Evolutionary conservation across 371 early-diverging fungal species (phyloP), one percentile per base, ranked within the genome.

Genomic region (Lichtheimia ornata): DNA sequence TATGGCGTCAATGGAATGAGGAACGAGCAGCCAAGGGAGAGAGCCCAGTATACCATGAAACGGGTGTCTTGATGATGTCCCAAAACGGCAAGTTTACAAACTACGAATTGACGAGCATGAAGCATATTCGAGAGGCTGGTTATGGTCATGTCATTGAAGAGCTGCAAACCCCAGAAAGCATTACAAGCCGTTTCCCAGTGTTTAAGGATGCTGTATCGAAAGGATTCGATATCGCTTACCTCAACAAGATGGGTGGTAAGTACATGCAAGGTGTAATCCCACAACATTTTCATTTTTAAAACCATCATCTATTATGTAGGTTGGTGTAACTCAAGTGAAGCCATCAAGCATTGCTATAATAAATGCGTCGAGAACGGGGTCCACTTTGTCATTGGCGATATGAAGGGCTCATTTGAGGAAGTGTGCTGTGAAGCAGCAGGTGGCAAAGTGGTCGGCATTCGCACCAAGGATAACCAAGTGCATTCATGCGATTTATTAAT

Each of bases 1-100:
- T 61, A 14, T 86, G 82, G 81, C 68, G 66, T 30, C 63, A 79
- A 57, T 84, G 84, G 85, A 82, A 84, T 59, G 56, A 71, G 47
- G 85, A 83, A 42, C 65, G 73, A 17, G 66, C 62, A 17, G 47
- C 28, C 4, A 27, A 65, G 24, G 64, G 64, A 25, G 49, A 50
- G 25, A 22, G 45, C 4, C 71, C 82, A 27, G 65, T 79, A 1
- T 81, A 72, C 51, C 62, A 76, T 54, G 70, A 81, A 53, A 73
- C 74, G n/a, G 83, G 83, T 15, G 62, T 76, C 20, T 51, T 81
- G 12, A 58, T 74, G 43, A 66, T 82, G 35, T 68, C 72, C 11
- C 54, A 56, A 17, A 65, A 59, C 3, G 66, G 64, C 9, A 51
- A 71, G 22, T 67, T 74, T 54, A 65, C 69, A 18, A 55, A 62